phyloP scores from a whole-genome alignment of 345 rosid genomes.

The Angophora floribunda region DNA sequence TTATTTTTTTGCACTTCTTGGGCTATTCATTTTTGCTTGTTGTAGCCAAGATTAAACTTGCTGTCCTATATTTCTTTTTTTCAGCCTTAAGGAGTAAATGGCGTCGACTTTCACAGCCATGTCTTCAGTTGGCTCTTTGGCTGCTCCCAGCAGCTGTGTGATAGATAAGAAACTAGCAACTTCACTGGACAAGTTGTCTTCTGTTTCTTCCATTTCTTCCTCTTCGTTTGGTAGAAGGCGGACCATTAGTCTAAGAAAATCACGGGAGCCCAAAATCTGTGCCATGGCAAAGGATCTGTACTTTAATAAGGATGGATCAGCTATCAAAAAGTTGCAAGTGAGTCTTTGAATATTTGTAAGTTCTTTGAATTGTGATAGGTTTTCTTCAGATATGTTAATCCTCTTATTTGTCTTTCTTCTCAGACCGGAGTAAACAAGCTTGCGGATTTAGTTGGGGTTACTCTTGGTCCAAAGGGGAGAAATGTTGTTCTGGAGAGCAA shows the following conservation, averaged over 20 bases:
- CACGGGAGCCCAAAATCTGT: conserved; percentile 40
- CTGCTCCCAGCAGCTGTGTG: conserved; percentile 40
- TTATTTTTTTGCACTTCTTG: background rate
- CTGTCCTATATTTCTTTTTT: background rate
- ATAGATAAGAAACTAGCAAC: conserved; percentile 47
- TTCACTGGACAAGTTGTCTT: conserved; percentile 54
- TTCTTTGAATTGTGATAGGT: background rate
- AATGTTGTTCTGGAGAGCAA: conserved; percentile 99
- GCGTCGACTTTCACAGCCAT: conserved; percentile 67
- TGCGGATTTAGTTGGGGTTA: conserved; percentile 95
- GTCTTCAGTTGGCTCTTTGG: conserved; percentile 62
- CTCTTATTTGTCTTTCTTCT: background rate
- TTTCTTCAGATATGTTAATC: background rate
- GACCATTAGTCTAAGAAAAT: conserved; percentile 31
- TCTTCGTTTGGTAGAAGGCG: conserved; percentile 46
- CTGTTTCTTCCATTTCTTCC: conserved; percentile 59
- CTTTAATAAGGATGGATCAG: conserved; percentile 91
- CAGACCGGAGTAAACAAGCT: conserved; percentile 98
- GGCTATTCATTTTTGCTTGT: background rate
- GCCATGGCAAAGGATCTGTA: conserved; percentile 87
- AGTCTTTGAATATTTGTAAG: conserved; percentile 3
- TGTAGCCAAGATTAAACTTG: background rate
- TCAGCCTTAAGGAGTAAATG: conserved; percentile 29
- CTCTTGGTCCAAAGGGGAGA: conserved; percentile 94
- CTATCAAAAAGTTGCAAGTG: conserved; percentile 87